phyloP scores from a whole-genome alignment of 1,139 yeast genomes.

The Debaryomyces fabryi region DNA sequence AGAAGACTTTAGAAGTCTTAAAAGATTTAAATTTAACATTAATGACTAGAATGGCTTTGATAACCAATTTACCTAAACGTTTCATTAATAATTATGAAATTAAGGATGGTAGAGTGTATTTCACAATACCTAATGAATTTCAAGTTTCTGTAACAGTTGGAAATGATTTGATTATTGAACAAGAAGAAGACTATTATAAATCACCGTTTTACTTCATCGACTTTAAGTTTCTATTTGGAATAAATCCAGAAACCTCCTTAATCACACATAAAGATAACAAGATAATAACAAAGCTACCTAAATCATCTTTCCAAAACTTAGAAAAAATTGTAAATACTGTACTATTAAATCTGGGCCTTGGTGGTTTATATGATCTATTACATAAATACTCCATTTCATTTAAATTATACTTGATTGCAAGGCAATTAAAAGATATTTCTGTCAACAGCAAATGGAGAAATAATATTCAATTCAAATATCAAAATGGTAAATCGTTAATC shows the following conservation, averaged over 20 bases:
- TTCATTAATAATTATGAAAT: slow-evolving; percentile 62
- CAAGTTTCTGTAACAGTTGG: slow-evolving; percentile 72
- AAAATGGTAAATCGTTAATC: slow-evolving; percentile 62
- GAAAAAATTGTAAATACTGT: slow-evolving; percentile 62
- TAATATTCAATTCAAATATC: slow-evolving; percentile 65
- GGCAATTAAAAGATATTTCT: slow-evolving; percentile 58
- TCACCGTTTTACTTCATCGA: slow-evolving; percentile 80
- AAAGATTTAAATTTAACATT: slow-evolving; percentile 72
- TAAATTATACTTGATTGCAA: slow-evolving; percentile 69
- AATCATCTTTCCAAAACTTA: slow-evolving; percentile 43
- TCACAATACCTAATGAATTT: slow-evolving; percentile 66
- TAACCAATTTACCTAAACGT: slow-evolving; percentile 61
- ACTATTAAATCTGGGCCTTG: slow-evolving; percentile 54
- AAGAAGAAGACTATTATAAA: slow-evolving; percentile 35
- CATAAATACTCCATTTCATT: slow-evolving; percentile 74
- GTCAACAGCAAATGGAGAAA: slow-evolving; percentile 66
- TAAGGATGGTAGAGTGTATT: slow-evolving; percentile 74
- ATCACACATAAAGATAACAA: slow-evolving; percentile 33
- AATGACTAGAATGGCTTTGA: slow-evolving; percentile 73
- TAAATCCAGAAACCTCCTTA: slow-evolving; percentile 38
- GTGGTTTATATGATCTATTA: slow-evolving; percentile 65
- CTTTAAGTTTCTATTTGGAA: slow-evolving; percentile 63
- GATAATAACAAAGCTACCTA: slow-evolving; percentile 37
- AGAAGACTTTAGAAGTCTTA: slow-evolving; percentile 62
- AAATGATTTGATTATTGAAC: slow-evolving; percentile 50